Conservation (phyloP, 2,329 filamentous ascomycete species). For the Cadophora sp. region DNA sequence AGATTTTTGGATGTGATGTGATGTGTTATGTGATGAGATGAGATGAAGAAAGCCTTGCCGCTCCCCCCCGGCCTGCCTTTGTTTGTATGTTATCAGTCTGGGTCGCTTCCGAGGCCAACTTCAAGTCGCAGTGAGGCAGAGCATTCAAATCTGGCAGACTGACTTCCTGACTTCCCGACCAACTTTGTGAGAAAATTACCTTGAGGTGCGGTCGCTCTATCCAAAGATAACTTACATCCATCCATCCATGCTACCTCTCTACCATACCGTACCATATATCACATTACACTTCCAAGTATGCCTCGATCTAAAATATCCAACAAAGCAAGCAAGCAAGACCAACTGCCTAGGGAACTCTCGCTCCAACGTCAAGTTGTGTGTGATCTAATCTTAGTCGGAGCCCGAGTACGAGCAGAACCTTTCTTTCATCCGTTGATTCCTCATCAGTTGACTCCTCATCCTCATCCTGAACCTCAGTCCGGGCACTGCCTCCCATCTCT, state of each 20-base stretch:
- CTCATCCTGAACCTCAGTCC: too few relatives aligned
- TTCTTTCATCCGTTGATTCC: neutral
- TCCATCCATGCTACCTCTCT: neutral
- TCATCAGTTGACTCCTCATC: neutral
- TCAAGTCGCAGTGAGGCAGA: slow-evolving; percentile 13
- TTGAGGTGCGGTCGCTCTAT: slow-evolving; percentile 1
- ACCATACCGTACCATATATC: too few relatives aligned
- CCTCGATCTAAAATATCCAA: slow-evolving; percentile 8
- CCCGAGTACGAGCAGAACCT: too few relatives aligned
- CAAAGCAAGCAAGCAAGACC: neutral
- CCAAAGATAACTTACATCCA: neutral
- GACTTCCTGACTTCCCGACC: neutral
- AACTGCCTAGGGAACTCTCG: too few relatives aligned
- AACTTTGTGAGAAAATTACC: neutral
- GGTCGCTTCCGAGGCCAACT: slow-evolving; percentile 10
- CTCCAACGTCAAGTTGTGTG: neutral
- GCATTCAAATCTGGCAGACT: neutral
- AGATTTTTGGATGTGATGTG: too few relatives aligned
- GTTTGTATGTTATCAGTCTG: neutral
- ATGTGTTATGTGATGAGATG: too few relatives aligned
- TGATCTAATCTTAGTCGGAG: neutral
- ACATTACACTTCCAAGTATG: neutral
- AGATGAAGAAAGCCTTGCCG: neutral
- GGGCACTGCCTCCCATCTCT: too few relatives aligned
- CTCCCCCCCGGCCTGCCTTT: too few relatives aligned